These are phyloP conservation scores for Afroboletus lepidellus DNA, from an alignment of 1,284 basidiomycete genomes.

Conservation along the genomic window DNA sequence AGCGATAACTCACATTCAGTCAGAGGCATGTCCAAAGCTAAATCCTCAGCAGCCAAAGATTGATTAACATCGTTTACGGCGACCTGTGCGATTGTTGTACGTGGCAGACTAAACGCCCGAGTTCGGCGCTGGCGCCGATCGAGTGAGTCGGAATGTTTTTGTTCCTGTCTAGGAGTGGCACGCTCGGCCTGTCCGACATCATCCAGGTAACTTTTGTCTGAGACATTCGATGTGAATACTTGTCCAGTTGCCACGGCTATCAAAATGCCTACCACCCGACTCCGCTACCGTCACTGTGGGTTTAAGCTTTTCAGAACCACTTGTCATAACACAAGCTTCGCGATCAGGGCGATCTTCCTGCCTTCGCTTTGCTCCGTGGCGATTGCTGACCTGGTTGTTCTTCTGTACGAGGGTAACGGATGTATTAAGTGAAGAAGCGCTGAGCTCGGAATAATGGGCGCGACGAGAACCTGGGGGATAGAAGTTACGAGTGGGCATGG, in stretches of 20 bases:
- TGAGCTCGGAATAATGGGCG: constrained; percentile 6
- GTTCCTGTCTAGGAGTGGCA: not conserved
- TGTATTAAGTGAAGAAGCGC: not conserved
- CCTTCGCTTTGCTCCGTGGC: not conserved
- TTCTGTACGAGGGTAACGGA: not conserved
- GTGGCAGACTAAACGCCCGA: not conserved
- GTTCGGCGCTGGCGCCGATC: not conserved
- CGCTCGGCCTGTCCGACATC: not conserved
- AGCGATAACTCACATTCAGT: not conserved
- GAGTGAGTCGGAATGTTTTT: not conserved
- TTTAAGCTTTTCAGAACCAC: not conserved
- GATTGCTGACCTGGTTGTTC: not conserved
- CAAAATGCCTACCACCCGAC: constrained; percentile 3
- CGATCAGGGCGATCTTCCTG: not conserved
- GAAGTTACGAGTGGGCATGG: constrained; percentile 2
- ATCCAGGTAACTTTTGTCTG: constrained; percentile 9
- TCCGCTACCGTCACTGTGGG: not conserved
- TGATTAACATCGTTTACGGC: not conserved
- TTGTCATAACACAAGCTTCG: not conserved
- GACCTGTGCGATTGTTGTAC: not conserved
- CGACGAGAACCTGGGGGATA: not conserved
- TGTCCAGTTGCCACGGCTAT: not conserved
- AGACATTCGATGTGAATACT: not conserved
- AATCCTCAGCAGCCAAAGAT: not conserved
- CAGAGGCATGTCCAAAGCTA: not conserved